A percentile compares a stretch with the other conserved stretches of the same genome.
Conservation (phyloP, 768 basidiomycete species). For the Tubosaeta brunneosetosa region DNA sequence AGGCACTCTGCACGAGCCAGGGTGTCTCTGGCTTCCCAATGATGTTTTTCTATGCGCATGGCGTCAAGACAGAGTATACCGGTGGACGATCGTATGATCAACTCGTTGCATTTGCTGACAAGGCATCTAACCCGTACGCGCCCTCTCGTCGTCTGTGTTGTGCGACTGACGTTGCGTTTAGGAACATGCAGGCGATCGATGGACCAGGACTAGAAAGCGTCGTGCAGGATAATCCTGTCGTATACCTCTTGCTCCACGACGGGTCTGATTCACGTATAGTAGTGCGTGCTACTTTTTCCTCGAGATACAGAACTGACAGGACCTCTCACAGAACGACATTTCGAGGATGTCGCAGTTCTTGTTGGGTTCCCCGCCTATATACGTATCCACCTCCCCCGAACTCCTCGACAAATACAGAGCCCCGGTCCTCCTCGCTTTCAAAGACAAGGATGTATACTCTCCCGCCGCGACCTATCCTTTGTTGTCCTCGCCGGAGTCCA, state of each 20-base stretch:
- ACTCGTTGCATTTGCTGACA: conserved; percentile 69
- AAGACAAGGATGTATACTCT: conserved; percentile 46
- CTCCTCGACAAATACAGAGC: conserved; percentile 35
- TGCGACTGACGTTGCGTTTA: neutral
- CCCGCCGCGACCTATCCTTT: conserved; percentile 42
- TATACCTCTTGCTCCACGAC: conserved; percentile 51
- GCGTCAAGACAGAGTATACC: conserved; percentile 68
- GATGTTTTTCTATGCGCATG: conserved; percentile 59
- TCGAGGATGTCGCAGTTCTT: conserved; percentile 51
- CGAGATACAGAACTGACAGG: neutral
- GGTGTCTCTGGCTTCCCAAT: conserved; percentile 81
- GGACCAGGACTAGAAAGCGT: conserved; percentile 3
- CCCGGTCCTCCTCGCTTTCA: conserved; percentile 61
- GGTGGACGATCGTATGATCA: conserved; percentile 69
- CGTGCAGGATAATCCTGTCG: conserved; percentile 13
- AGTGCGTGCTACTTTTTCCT: conserved; percentile 21
- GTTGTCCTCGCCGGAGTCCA: neutral
- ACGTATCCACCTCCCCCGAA: conserved; percentile 31
- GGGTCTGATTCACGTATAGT: conserved; percentile 28
- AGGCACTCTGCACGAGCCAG: conserved; percentile 59
- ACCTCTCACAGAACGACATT: conserved; percentile 43
- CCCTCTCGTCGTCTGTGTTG: conserved; percentile 8
- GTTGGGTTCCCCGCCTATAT: conserved; percentile 48
- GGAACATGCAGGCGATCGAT: conserved; percentile 21
- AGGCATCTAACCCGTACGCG: conserved; percentile 66